Base-by-base conservation (phyloP, 208 protist species). In the Leishmania turanica region DNA sequence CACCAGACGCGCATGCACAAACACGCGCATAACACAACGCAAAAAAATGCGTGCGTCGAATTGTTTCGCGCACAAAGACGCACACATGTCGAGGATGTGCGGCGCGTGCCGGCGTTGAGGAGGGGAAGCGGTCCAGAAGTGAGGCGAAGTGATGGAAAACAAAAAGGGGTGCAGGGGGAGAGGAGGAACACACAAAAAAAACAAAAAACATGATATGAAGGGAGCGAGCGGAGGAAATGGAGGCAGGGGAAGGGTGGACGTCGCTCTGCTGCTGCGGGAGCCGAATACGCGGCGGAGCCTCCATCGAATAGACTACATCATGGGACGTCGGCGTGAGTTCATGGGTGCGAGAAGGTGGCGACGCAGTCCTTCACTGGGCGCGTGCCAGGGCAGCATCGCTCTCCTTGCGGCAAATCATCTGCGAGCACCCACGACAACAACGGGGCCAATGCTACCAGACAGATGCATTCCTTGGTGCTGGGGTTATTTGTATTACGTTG, bases 161-260 rank as follows among this genome's bases (percentile, higher is more conserved):
- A 37, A 56, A 72, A 72, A 31, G 0, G 24, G 15, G 19, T 19
- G 15, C 0, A 54, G 47, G 47, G 40, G 21, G n/a, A 73, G 58
- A 1, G 70, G 17, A 5, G 9, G 37, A 19, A 11, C 11, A 70
- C n/a, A n/a, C n/a, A n/a, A n/a, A n/a, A n/a, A n/a, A n/a, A n/a
- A 66, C 66, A 69, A 54, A 77, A 88, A 76, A 69, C 66, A 54
- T 70, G n/a, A 74, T 19, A 73, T 34, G 34, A 47, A 65, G 21
- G 34, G 21, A 37, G 45, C 45, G 45, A 49, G 24, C 8, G 34
- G 47, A 45, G 8, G 37, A 40, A 37, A 74, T 9, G 31, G 11
- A n/a, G 15, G 54, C 15, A 51, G 15, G 15, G 31, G 31, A 68
- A 68, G 62, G 31, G 13, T 40, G 62, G 3, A 42, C 7, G 62